Conservation (phyloP, 1,284 basidiomycete species). For the Mycena sp. region DNA sequence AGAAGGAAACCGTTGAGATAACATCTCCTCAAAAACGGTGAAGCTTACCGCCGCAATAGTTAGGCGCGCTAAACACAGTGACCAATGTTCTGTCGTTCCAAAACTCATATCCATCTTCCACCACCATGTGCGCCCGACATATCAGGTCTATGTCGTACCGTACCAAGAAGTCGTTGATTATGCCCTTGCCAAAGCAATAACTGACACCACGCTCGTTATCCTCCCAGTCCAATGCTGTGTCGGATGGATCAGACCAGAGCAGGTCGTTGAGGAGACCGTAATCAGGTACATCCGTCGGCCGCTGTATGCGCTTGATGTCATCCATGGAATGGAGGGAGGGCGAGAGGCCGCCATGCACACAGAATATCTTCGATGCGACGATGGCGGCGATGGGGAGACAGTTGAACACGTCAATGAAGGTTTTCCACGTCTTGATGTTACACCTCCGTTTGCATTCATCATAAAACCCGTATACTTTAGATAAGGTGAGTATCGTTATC, state of each 20-base stretch:
- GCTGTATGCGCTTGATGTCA: slow-evolving; percentile 97
- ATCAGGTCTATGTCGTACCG: slow-evolving; percentile 99
- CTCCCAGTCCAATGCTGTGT: slow-evolving; percentile 99
- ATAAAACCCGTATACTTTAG: slow-evolving; percentile 98
- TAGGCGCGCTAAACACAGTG: slow-evolving; percentile 98
- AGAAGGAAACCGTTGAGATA: slow-evolving; percentile 19
- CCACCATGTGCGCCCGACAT: slow-evolving; percentile 99
- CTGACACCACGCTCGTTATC: slow-evolving; percentile 99
- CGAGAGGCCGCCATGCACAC: slow-evolving; percentile 97
- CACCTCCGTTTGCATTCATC: slow-evolving; percentile 99
- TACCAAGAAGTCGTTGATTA: slow-evolving; percentile 95
- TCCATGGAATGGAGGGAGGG: slow-evolving; percentile 99
- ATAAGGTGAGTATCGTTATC: slow-evolving; percentile 28
- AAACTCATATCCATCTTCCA: slow-evolving; percentile 99
- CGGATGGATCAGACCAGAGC: slow-evolving; percentile 98
- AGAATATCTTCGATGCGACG: slow-evolving; percentile 99
- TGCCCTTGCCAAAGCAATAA: slow-evolving; percentile 98
- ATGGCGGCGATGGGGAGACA: slow-evolving; percentile 98
- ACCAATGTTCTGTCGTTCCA: slow-evolving; percentile 99
- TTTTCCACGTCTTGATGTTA: slow-evolving; percentile 99
- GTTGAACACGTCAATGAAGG: slow-evolving; percentile 99
- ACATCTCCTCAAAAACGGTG: slow-evolving; percentile 10
- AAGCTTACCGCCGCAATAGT: slow-evolving; percentile 93
- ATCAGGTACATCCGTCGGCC: slow-evolving; percentile 99
- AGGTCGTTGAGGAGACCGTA: slow-evolving; percentile 98